Percentiles rank a stretch among this genome's conserved stretches.
phyloP scores from a whole-genome alignment of 1,139 yeast genomes.

The Taphrina flavorubra region DNA sequence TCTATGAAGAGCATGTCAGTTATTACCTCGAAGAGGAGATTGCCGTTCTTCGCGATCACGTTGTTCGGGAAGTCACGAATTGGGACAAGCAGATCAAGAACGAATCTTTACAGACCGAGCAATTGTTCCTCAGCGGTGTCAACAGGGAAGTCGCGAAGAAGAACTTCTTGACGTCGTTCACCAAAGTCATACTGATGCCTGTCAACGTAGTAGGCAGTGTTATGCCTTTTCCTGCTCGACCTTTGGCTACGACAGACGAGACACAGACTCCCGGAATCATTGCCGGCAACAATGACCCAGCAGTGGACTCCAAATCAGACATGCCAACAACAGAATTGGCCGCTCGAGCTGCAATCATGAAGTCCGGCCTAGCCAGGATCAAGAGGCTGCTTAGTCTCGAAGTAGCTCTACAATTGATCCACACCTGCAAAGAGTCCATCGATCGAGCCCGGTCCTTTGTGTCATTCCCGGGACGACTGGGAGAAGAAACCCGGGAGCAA shows the following conservation, averaged over 20 bases:
- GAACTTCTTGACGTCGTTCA: conserved; percentile 62
- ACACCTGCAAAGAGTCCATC: conserved; percentile 53
- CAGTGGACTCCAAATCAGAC: neutral
- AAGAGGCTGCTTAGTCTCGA: conserved; percentile 56
- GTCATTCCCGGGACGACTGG: conserved; percentile 51
- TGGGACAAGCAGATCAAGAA: conserved; percentile 50
- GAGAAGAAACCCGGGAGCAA: conserved; percentile 51
- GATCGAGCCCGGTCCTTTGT: conserved; percentile 49
- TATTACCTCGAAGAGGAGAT: conserved; percentile 56
- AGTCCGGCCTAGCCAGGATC: conserved; percentile 54
- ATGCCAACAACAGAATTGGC: conserved; percentile 56
- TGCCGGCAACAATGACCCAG: conserved; percentile 40
- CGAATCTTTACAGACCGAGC: conserved; percentile 50
- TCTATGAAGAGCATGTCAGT: conserved; percentile 56
- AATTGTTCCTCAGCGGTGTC: conserved; percentile 56
- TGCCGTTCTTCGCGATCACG: conserved; percentile 50
- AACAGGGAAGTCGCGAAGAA: conserved; percentile 55
- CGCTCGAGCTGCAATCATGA: conserved; percentile 57
- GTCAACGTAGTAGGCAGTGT: conserved; percentile 47
- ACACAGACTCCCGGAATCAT: conserved; percentile 24
- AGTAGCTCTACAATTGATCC: conserved; percentile 54
- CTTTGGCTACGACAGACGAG: conserved; percentile 20
- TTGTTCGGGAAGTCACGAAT: conserved; percentile 50
- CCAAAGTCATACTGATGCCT: conserved; percentile 55
- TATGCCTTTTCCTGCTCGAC: conserved; percentile 43